Conservation (phyloP, 1,284 basidiomycete species). For the Hortiboletus rubellus region DNA sequence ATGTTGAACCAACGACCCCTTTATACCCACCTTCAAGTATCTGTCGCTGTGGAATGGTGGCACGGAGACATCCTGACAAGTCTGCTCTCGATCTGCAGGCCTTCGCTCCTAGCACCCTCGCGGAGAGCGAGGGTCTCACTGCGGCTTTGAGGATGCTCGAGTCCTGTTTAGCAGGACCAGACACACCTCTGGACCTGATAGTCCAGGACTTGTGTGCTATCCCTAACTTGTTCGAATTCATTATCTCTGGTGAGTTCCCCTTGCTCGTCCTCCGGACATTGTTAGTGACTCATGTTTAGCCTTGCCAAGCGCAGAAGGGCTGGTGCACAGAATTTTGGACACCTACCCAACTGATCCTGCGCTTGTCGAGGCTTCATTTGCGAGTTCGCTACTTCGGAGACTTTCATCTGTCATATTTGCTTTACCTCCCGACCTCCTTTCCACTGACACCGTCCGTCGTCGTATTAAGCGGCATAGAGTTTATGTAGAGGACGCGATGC, state of each 20-base stretch:
- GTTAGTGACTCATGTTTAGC: conserved; percentile 13
- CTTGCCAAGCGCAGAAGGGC: conserved; percentile 5
- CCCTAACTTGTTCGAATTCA: conserved; percentile 30
- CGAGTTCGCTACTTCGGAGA: conserved; percentile 17
- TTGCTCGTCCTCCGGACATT: background rate
- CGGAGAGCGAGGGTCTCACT: conserved; percentile 14
- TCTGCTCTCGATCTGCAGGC: conserved; percentile 16
- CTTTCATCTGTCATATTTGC: conserved; percentile 24
- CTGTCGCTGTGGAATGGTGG: background rate
- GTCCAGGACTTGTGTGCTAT: conserved; percentile 31
- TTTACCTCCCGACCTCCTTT: conserved; percentile 19
- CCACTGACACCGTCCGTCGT: conserved; percentile 3
- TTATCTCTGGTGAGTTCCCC: conserved; percentile 28
- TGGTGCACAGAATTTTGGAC: conserved; percentile 22
- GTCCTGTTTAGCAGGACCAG: conserved; percentile 32
- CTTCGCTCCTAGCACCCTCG: conserved; percentile 18
- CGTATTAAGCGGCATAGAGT: conserved; percentile 19
- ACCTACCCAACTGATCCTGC: conserved; percentile 23
- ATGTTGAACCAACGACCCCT: background rate
- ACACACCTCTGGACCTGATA: conserved; percentile 28
- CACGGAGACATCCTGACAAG: background rate
- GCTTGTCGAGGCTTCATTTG: conserved; percentile 14
- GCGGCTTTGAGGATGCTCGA: conserved; percentile 22
- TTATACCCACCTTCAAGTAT: background rate
- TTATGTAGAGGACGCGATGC: conserved; percentile 25